phyloP scores from a whole-genome alignment of 225 moss, liverwort and hornwort genomes.

The Antitrichia curtipendula region DNA sequence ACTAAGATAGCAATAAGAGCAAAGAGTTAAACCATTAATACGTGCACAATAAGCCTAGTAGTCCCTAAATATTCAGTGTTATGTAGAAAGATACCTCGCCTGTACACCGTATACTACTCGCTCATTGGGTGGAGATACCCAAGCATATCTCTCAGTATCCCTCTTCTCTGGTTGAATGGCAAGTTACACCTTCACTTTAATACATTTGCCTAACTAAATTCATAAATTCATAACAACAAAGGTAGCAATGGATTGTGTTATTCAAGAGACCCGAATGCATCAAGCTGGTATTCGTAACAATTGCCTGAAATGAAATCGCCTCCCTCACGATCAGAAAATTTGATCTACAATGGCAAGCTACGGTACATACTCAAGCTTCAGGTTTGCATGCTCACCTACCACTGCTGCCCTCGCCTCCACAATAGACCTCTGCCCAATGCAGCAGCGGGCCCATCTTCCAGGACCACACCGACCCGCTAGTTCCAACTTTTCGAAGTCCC shows the following conservation, averaged over 20 bases:
- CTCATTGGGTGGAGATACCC: neutral
- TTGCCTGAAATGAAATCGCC: neutral
- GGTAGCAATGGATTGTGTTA: neutral
- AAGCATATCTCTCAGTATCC: neutral
- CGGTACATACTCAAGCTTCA: neutral
- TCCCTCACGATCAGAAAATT: neutral
- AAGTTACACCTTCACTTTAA: neutral
- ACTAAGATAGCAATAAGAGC: neutral
- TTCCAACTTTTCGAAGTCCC: slow-evolving; percentile 16
- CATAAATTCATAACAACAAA: neutral
- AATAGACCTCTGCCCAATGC: slow-evolving; percentile 92
- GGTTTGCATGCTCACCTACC: slow-evolving; percentile 29
- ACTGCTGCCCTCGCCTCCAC: slow-evolving; percentile 40
- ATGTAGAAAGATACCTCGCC: neutral
- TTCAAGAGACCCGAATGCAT: neutral
- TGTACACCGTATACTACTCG: neutral
- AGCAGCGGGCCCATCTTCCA: slow-evolving; percentile 68
- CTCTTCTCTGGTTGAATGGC: neutral
- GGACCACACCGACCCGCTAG: slow-evolving; percentile 53
- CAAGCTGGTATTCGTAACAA: neutral
- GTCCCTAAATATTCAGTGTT: neutral
- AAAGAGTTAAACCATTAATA: neutral
- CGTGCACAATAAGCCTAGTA: neutral
- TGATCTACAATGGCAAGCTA: neutral
- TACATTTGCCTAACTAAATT: neutral